Evolutionary conservation across 2,329 filamentous ascomycete genomes (phyloP).

Genomic region (Aspergillus latus): DNA sequence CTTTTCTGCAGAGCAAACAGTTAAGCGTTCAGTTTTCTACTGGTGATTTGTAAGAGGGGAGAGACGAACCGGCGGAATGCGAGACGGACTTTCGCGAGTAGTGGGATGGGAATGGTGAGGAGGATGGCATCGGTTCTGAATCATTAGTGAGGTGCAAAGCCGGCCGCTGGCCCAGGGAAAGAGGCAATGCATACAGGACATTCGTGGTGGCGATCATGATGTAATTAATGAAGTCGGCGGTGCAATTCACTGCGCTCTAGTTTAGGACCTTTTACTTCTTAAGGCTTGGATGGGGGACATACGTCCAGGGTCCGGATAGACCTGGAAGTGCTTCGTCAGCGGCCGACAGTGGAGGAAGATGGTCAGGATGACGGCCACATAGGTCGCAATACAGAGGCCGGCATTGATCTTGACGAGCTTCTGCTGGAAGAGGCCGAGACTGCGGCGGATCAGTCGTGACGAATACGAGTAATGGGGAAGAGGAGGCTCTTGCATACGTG

Average conservation of each 20-base stretch:
- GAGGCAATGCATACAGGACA: conserved; percentile 30
- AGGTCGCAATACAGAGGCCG: conserved; percentile 32
- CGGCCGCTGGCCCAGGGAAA: too few relatives aligned
- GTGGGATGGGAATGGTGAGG: conserved; percentile 43
- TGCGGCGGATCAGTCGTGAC: conserved; percentile 4
- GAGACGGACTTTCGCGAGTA: conserved; percentile 44
- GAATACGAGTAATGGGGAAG: neutral
- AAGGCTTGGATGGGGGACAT: neutral
- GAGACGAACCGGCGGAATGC: conserved; percentile 29
- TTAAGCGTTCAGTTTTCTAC: too few relatives aligned
- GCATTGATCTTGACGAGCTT: conserved; percentile 40
- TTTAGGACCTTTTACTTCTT: neutral
- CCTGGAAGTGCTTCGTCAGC: conserved; percentile 43
- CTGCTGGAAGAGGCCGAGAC: conserved; percentile 40
- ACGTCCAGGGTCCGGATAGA: conserved; percentile 45
- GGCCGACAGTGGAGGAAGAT: conserved; percentile 43
- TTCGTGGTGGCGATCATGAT: conserved; percentile 40
- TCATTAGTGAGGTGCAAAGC: neutral
- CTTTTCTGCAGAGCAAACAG: conserved; percentile 27
- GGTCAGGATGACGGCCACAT: conserved; percentile 34
- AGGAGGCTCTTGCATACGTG: conserved; percentile 34
- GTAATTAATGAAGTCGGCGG: conserved; percentile 40
- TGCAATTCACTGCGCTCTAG: conserved; percentile 26
- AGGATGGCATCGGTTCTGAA: conserved; percentile 43
- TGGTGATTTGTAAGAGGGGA: too few relatives aligned